Evolutionary conservation across 345 rosid genomes (phyloP).

Genomic region (Stellera chamaejasme): DNA sequence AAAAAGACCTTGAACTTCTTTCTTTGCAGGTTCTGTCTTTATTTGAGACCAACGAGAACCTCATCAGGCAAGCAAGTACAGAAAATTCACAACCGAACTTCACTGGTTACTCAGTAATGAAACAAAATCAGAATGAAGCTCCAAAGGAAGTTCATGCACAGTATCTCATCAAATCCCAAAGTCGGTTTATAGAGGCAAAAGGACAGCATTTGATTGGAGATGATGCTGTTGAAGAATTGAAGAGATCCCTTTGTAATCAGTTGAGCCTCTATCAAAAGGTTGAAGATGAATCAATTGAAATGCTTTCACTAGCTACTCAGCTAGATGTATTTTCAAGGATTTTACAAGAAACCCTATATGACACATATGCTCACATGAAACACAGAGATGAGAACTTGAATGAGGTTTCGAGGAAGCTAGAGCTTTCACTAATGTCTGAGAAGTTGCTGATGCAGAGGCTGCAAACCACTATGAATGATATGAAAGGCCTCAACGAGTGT

Average conservation of each 20-base stretch:
- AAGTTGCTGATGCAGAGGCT: constrained; percentile 54
- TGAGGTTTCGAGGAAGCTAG: constrained; percentile 53
- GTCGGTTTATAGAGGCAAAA: constrained; percentile 31
- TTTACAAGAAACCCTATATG: constrained; percentile 54
- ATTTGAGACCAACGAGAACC: constrained; percentile 87
- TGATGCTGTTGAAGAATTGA: constrained; percentile 59
- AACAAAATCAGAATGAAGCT: constrained; percentile 26
- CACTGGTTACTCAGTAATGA: constrained; percentile 21
- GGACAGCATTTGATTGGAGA: constrained; percentile 58
- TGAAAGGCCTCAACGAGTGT: constrained; percentile 47
- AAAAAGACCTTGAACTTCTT: constrained; percentile 92
- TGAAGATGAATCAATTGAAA: constrained; percentile 72
- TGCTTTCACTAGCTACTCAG: constrained; percentile 54
- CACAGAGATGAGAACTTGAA: constrained; percentile 37
- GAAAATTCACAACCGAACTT: constrained; percentile 45
- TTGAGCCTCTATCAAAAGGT: constrained; percentile 70
- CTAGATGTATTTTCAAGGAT: constrained; percentile 75
- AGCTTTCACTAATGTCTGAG: constrained; percentile 53
- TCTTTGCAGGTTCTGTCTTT: constrained; percentile 87
- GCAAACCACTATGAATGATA: constrained; percentile 56
- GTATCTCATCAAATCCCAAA: constrained; percentile 35
- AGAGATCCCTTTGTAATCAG: constrained; percentile 73
- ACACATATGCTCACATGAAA: constrained; percentile 42
- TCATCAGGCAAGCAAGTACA: constrained; percentile 69
- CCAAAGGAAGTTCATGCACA: constrained; percentile 24